phyloP scores from a whole-genome alignment of 78 protist species.

The Protostelium mycophagum region DNA sequence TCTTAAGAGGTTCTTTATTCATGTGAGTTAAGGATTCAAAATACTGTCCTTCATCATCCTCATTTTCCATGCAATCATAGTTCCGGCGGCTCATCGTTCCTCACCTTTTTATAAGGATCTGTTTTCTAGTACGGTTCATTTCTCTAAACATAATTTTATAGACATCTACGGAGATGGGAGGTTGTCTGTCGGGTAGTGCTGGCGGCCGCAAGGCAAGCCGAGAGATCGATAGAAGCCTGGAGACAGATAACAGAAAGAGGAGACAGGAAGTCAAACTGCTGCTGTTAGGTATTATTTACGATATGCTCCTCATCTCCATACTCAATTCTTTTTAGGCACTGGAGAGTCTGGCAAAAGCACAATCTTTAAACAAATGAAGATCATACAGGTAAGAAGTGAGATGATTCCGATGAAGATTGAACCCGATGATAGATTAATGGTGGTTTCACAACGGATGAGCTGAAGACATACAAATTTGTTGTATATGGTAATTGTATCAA shows the following conservation, averaged over 20 bases:
- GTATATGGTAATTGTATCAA: constrained; percentile 61
- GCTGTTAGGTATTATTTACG: constrained; percentile 42
- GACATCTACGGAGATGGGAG: no score
- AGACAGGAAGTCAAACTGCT: constrained; percentile 47
- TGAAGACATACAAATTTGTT: constrained; percentile 48
- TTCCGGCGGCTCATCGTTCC: no score
- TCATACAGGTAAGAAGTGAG: constrained; percentile 33
- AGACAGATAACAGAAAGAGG: constrained; percentile 33
- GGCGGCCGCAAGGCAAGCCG: constrained; percentile 44
- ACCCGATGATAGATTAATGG: constrained; percentile 17
- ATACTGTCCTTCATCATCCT: no score
- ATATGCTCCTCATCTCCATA: not conserved
- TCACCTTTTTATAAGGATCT: no score
- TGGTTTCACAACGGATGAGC: constrained; percentile 50
- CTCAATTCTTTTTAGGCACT: constrained; percentile 5
- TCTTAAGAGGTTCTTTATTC: no score
- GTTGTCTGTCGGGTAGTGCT: no score
- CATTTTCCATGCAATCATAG: no score
- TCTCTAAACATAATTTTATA: no score
- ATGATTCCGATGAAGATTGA: not conserved
- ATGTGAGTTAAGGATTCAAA: no score
- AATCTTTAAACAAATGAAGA: constrained; percentile 66
- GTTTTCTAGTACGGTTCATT: no score
- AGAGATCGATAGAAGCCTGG: constrained; percentile 31
- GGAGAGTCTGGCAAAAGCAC: constrained; percentile 54